These are phyloP conservation scores for Helotiales sp. DNA, from an alignment of 2,329 filamentous ascomycete species.

Conservation along the genomic window DNA sequence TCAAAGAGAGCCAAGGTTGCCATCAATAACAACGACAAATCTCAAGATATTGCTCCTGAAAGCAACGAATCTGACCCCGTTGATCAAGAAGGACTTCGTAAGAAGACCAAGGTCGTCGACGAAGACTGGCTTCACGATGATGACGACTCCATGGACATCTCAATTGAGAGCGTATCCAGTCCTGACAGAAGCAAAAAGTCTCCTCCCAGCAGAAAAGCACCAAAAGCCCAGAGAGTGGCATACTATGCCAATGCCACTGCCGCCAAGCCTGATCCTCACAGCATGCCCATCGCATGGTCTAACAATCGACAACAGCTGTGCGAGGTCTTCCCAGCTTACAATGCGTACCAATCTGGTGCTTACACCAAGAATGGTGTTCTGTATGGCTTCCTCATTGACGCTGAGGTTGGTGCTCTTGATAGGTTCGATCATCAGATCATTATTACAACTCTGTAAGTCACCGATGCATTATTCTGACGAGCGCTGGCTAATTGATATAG, in stretches of 20 bases:
- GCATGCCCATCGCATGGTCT: slow-evolving; percentile 55
- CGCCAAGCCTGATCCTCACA: slow-evolving; percentile 26
- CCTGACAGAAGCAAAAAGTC: background rate
- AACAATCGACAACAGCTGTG: slow-evolving; percentile 59
- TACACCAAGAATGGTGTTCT: slow-evolving; percentile 52
- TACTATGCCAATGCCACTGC: slow-evolving; percentile 10
- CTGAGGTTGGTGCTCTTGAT: slow-evolving; percentile 52
- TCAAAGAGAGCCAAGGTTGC: background rate
- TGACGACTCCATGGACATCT: background rate
- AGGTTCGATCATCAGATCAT: slow-evolving; percentile 61
- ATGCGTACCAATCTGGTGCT: slow-evolving; percentile 57
- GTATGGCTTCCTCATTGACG: slow-evolving; percentile 60
- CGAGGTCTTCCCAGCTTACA: slow-evolving; percentile 64
- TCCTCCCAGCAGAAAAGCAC: background rate
- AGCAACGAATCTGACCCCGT: too few species aligned
- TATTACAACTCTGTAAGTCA: slow-evolving; percentile 59
- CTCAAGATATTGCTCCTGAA: too few species aligned
- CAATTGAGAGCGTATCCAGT: background rate
- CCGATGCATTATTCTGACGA: background rate
- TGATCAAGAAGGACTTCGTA: background rate
- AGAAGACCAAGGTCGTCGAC: background rate
- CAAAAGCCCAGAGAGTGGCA: background rate
- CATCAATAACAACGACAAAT: too few species aligned
- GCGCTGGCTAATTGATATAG: slow-evolving; percentile 36
- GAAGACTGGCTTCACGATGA: background rate